Conservation (phyloP, 169 alveolate genomes). For the Eimeria falciformis region DNA sequence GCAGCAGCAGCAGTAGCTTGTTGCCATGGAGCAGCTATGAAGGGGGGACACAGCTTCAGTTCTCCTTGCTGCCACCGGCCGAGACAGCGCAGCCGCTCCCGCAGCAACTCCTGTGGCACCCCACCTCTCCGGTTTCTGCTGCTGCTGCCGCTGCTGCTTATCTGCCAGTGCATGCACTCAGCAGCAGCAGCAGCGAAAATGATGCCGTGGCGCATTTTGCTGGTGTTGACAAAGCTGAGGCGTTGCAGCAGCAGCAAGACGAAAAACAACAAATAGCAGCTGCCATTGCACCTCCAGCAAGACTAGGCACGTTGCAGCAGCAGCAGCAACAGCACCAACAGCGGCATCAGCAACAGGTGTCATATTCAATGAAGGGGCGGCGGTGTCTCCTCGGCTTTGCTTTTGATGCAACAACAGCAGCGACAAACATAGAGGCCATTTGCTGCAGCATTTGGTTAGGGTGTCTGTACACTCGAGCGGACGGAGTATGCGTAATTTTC, state of each 20-base stretch:
- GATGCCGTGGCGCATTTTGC: neutral
- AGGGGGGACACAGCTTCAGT: neutral
- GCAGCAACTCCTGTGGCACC: neutral
- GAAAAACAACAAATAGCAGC: neutral
- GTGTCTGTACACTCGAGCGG: slow-evolving; percentile 20
- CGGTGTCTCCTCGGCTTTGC: neutral
- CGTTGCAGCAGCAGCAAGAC: slow-evolving; percentile 9
- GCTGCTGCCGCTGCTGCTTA: slow-evolving; percentile 2
- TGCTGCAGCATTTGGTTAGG: slow-evolving; percentile 1
- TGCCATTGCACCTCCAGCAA: neutral
- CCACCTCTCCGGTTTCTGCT: neutral
- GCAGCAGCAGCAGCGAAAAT: slow-evolving; percentile 25
- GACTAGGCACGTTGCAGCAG: neutral
- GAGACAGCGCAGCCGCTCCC: neutral
- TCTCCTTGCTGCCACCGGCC: neutral
- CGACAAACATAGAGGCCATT: neutral
- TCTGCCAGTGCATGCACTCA: neutral
- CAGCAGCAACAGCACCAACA: slow-evolving; percentile 9
- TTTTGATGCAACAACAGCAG: neutral
- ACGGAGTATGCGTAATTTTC: neutral
- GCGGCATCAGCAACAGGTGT: slow-evolving; percentile 1
- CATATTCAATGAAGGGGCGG: neutral
- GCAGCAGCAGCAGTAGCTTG: slow-evolving; percentile 17
- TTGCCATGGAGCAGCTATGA: neutral
- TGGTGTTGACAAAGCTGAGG: neutral